These are phyloP conservation scores for Rubia balearica DNA, from an alignment of 305 asterid species.

Conservation along the genomic window DNA sequence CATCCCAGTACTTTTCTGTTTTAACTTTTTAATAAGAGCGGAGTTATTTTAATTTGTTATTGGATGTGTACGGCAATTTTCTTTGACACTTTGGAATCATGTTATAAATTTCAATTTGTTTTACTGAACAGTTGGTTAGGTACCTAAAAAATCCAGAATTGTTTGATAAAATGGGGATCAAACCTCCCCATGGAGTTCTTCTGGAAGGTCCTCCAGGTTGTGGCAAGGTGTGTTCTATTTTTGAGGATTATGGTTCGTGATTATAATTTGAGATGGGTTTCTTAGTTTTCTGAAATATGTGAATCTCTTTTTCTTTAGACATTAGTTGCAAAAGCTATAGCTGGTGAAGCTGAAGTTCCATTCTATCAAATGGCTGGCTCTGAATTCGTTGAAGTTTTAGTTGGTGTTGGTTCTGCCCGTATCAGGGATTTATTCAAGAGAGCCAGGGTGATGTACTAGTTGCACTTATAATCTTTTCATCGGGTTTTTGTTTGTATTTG, in stretches of 20 bases:
- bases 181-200: conserved; percentile 99
- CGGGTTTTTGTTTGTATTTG: neutral
- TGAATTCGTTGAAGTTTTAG: conserved; percentile 92
- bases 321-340: conserved; percentile 96
- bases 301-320: conserved; percentile 50
- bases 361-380: conserved; percentile 99
- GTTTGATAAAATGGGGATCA: conserved; percentile 92
- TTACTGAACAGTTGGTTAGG: conserved; percentile 62
- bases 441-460: conserved; percentile 62
- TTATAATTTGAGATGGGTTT: neutral
- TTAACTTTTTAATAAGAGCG: neutral
- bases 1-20: conserved; percentile 3
- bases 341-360: conserved; percentile 99
- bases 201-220: conserved; percentile 99
- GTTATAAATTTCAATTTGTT: neutral
- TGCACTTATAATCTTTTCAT: neutral
- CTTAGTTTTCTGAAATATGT: neutral
- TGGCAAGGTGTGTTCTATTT: conserved; percentile 71
- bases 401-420: conserved; percentile 99
- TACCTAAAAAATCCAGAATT: conserved; percentile 94
- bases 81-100: neutral
- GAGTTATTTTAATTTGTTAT: neutral
- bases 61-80: neutral
- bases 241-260: neutral
- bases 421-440: conserved; percentile 93